Conservation (phyloP, 352 stramenopile genomes). For the Phytopythium mirpurense region DNA sequence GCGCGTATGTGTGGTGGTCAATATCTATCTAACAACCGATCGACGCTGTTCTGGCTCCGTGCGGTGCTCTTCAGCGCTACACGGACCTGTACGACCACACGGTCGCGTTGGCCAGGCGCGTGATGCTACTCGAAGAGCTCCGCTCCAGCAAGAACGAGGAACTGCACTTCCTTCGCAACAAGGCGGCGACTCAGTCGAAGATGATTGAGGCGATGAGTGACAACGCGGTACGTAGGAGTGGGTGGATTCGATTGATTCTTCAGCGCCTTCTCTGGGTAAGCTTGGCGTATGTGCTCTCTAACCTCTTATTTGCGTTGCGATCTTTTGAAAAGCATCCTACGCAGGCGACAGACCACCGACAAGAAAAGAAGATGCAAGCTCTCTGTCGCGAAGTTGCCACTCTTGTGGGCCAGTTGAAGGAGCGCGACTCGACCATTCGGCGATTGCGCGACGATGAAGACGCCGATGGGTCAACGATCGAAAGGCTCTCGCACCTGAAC, state of each 20-base stretch:
- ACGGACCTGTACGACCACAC: conserved; percentile 63
- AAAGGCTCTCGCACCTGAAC: conserved; percentile 26
- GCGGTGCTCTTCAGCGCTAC: conserved; percentile 32
- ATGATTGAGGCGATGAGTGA: conserved; percentile 51
- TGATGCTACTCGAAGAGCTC: conserved; percentile 38
- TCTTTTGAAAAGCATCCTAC: conserved; percentile 25
- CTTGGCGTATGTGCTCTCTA: not conserved
- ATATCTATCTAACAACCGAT: not conserved
- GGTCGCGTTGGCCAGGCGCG: conserved; percentile 36
- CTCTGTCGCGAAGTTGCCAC: conserved; percentile 52
- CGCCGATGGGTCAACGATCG: conserved; percentile 35
- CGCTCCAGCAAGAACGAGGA: conserved; percentile 31
- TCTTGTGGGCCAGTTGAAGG: conserved; percentile 46
- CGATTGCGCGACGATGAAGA: conserved; percentile 44
- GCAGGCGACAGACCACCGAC: conserved; percentile 25
- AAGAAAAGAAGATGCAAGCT: conserved; percentile 48
- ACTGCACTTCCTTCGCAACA: conserved; percentile 38
- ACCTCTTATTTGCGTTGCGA: too few species aligned
- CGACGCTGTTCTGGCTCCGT: not conserved
- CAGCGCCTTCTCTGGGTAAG: not conserved
- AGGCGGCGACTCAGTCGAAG: conserved; percentile 43
- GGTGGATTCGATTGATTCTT: too few species aligned
- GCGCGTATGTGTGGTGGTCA: not conserved
- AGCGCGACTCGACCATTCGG: conserved; percentile 53
- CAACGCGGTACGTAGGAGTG: conserved; percentile 22